These are phyloP conservation scores for Monosporozyma servazzii DNA, from an alignment of 805 yeast genomes.

Conservation along the genomic window DNA sequence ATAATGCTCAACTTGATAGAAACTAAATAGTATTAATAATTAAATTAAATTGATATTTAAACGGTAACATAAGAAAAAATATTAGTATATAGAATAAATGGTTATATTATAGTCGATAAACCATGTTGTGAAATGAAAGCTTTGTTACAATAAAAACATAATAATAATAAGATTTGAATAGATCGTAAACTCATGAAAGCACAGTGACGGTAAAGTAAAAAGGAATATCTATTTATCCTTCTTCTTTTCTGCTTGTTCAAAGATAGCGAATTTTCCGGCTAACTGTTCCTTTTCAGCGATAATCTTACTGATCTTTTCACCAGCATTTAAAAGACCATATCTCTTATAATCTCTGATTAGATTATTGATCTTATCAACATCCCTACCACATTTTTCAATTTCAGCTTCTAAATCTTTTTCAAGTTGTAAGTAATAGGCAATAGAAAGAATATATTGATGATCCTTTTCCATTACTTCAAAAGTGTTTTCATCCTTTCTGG, in stretches of 20 bases:
- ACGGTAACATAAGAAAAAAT: background rate
- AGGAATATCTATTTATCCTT: constrained; percentile 1
- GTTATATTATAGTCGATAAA: no score
- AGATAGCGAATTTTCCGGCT: constrained; percentile 3
- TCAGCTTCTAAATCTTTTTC: constrained; percentile 37
- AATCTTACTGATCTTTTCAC: constrained; percentile 23
- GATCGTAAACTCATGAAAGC: no score
- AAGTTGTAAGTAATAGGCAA: constrained; percentile 44
- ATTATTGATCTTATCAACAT: constrained; percentile 29
- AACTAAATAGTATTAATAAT: no score
- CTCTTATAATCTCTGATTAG: constrained; percentile 53
- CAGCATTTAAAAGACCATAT: constrained; percentile 48
- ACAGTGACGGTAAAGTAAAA: no score
- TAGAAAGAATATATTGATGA: constrained; percentile 43
- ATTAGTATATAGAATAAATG: background rate
- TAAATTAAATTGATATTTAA: no score
- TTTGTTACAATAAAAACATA: no score
- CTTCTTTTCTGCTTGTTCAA: background rate
- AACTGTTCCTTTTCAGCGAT: constrained; percentile 19
- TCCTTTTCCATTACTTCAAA: constrained; percentile 33
- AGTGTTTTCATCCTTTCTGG: constrained; percentile 18
- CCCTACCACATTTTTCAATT: constrained; percentile 26
- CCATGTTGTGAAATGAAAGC: background rate
- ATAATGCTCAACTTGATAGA: background rate
- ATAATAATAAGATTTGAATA: no score